phyloP scores from a whole-genome alignment of 106 monocot genomes.

The Dioscorea dumetorum region DNA sequence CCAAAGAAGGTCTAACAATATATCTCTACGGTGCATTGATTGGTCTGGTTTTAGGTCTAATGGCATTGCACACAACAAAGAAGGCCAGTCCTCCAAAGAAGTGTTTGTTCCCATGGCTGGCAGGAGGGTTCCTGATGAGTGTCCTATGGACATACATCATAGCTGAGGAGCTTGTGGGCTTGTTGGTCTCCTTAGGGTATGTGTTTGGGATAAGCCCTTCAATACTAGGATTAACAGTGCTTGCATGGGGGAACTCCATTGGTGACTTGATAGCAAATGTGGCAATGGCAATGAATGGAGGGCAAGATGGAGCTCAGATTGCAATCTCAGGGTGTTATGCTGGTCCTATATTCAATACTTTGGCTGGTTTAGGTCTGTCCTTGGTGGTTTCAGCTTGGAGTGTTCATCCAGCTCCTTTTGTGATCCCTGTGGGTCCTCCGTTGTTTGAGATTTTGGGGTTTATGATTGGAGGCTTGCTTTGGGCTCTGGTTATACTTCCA shows the following conservation, averaged over 20 bases:
- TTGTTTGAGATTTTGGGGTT: conserved; percentile 25
- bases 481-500: conserved; percentile 19
- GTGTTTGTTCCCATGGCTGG: conserved; percentile 29
- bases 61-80: conserved; percentile 22
- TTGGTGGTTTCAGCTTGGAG: conserved; percentile 10
- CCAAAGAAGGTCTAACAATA: conserved; percentile 13
- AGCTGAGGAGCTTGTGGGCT: conserved; percentile 20
- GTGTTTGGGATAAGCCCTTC: conserved; percentile 37
- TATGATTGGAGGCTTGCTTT: conserved; percentile 19
- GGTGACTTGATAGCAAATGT: conserved; percentile 13
- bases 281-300: conserved; percentile 5
- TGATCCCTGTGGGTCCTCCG: conserved; percentile 9
- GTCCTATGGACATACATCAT: conserved; percentile 31
- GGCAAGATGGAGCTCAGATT: conserved; percentile 13
- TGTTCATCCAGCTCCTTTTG: neutral
- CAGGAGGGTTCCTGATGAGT: conserved; percentile 28
- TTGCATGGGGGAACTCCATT: conserved; percentile 33
- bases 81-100: conserved; percentile 23
- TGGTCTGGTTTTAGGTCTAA: conserved; percentile 1
- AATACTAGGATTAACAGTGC: conserved; percentile 28
- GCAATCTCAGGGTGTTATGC: conserved; percentile 17
- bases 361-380: conserved; percentile 8
- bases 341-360: conserved; percentile 9
- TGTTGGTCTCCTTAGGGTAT: conserved; percentile 33
- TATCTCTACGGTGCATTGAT: conserved; percentile 14